Evolutionary conservation across 352 stramenopile genomes (phyloP).

Genomic region (Halophytophthora polymorphica): DNA sequence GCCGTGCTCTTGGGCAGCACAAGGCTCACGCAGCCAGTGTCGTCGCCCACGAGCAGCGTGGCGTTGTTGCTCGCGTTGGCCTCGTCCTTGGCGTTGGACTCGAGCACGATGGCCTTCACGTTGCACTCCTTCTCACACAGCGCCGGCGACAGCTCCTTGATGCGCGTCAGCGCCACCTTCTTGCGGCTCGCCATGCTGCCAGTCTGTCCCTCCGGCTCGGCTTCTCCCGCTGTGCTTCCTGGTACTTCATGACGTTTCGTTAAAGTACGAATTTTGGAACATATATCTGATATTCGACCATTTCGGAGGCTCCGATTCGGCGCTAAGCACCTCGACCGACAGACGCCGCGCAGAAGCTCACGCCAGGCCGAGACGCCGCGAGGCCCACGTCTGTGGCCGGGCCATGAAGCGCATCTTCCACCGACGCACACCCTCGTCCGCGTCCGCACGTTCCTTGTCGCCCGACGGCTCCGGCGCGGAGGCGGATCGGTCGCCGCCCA

Average conservation of each 20-base stretch:
- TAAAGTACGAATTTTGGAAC: too few relatives aligned
- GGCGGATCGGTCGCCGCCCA: too few relatives aligned
- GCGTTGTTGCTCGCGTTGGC: constrained; percentile 69
- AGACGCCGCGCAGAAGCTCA: too few relatives aligned
- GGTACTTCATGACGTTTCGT: too few relatives aligned
- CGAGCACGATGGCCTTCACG: constrained; percentile 79
- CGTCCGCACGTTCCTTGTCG: constrained; percentile 7
- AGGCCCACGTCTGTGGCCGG: neutral
- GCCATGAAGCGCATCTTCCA: constrained; percentile 65
- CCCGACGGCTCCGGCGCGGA: constrained; percentile 5
- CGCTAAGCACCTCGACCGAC: too few relatives aligned
- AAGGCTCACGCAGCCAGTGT: constrained; percentile 75
- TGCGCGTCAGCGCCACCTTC: constrained; percentile 49
- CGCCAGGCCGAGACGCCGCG: too few relatives aligned
- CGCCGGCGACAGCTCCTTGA: constrained; percentile 71
- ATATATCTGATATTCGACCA: too few relatives aligned
- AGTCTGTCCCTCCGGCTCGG: constrained; percentile 1
- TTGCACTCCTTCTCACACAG: constrained; percentile 62
- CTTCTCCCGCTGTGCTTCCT: neutral
- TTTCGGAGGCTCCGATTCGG: too few relatives aligned
- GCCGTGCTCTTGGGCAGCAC: constrained; percentile 73
- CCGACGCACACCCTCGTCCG: constrained; percentile 12
- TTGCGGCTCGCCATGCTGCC: constrained; percentile 33
- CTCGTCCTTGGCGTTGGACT: constrained; percentile 82
- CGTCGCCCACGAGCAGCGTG: constrained; percentile 80